A percentile compares a stretch with the other conserved stretches of the same genome.
These are phyloP conservation scores for Goffeauzyma gilvescens DNA, from an alignment of 768 basidiomycete species.

Conservation along the genomic window DNA sequence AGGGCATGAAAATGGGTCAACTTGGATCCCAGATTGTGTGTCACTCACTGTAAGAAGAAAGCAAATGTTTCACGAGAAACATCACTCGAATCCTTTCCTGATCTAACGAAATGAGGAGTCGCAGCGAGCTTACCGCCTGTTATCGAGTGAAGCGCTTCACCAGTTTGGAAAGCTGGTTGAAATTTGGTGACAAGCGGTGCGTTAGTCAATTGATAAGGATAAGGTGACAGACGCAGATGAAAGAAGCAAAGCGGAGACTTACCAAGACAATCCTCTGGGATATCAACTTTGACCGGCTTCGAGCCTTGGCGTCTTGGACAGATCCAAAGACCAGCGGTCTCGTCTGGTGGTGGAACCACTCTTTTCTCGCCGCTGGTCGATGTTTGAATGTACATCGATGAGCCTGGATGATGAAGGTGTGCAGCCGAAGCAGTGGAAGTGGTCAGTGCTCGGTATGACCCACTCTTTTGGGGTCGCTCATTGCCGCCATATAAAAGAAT, in stretches of 20 bases:
- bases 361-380: too few relatives aligned
- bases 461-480: too few relatives aligned
- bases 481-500: too few relatives aligned
- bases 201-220: not conserved
- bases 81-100: conserved; percentile 38
- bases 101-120: conserved; percentile 84
- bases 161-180: conserved; percentile 68
- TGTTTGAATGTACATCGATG: too few relatives aligned
- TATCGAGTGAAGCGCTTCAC: conserved; percentile 80
- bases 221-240: not conserved
- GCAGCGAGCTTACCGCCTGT: conserved; percentile 64
- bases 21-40: too few relatives aligned
- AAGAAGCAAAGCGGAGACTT: not conserved
- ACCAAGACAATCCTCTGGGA: conserved; percentile 42
- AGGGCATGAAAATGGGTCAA: too few relatives aligned
- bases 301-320: conserved; percentile 50
- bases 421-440: not conserved
- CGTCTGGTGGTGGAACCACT: conserved; percentile 48
- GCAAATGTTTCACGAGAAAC: conserved; percentile 60
- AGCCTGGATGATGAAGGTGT: conserved; percentile 1
- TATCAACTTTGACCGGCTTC: conserved; percentile 58
- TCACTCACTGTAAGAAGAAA: conserved; percentile 34
- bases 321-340: conserved; percentile 74
- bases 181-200: not conserved
- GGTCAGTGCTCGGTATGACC: too few relatives aligned